These are phyloP conservation scores for Cercospora sp. DNA, from an alignment of 2,329 filamentous ascomycete species.

Conservation along the genomic window DNA sequence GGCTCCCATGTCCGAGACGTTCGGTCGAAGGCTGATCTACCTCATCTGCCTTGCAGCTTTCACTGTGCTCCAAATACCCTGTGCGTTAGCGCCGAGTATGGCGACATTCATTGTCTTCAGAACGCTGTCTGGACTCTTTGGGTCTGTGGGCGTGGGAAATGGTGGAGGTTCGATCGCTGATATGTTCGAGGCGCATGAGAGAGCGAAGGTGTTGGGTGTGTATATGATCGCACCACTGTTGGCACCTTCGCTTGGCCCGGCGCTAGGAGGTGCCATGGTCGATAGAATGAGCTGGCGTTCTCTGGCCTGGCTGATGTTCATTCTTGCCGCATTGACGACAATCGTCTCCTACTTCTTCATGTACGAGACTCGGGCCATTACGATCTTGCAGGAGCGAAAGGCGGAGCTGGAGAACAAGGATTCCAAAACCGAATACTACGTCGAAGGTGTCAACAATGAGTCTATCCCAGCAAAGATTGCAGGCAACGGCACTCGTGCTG, in stretches of 20 bases:
- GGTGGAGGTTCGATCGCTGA: constrained; percentile 53
- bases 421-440: constrained; percentile 42
- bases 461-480: constrained; percentile 40
- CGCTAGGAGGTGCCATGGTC: constrained; percentile 47
- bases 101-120: constrained; percentile 46
- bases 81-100: constrained; percentile 50
- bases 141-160: constrained; percentile 53
- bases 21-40: constrained; percentile 49
- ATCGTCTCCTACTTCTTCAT: constrained; percentile 46
- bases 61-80: constrained; percentile 48
- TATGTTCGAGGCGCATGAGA: constrained; percentile 50
- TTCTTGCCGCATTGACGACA: constrained; percentile 43
- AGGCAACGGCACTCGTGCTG: constrained; percentile 44
- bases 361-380: constrained; percentile 45
- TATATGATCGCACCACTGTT: constrained; percentile 47
- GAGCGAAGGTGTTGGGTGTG: constrained; percentile 49
- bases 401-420: constrained; percentile 37
- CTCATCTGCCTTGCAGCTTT: constrained; percentile 48
- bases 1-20: constrained; percentile 50
- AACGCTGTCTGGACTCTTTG: constrained; percentile 51
- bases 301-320: constrained; percentile 49
- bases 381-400: constrained; percentile 42
- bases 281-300: constrained; percentile 48
- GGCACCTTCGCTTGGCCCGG: constrained; percentile 42
- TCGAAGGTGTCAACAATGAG: constrained; percentile 44